phyloP scores from a whole-genome alignment of 768 basidiomycete species.

The Baorangia bicolor region DNA sequence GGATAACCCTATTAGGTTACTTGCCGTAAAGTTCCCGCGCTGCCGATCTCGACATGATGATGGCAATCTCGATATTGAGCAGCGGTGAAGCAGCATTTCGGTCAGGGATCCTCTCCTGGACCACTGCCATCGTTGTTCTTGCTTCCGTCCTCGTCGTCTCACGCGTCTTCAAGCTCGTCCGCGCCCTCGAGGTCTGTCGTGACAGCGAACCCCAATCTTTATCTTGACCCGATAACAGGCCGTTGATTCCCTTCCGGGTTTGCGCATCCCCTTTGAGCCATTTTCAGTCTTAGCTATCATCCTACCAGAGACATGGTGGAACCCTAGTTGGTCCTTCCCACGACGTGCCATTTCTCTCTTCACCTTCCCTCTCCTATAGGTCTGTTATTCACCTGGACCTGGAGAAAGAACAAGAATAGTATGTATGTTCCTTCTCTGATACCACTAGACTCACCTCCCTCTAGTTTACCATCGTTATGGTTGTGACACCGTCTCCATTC shows the following conservation, averaged over 20 bases:
- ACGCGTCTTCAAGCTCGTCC: slow-evolving; percentile 10
- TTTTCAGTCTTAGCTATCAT: slow-evolving; percentile 4
- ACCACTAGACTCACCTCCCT: neutral
- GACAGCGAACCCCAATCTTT: no score
- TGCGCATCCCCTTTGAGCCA: slow-evolving; percentile 23
- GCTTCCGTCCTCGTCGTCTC: slow-evolving; percentile 9
- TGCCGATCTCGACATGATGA: no score
- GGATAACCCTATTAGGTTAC: no score
- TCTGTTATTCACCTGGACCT: slow-evolving; percentile 20
- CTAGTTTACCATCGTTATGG: slow-evolving; percentile 21
- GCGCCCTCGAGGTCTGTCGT: slow-evolving; percentile 16
- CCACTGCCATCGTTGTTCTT: neutral
- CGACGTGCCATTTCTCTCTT: neutral
- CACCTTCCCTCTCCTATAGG: slow-evolving; percentile 4
- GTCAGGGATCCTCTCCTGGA: slow-evolving; percentile 1
- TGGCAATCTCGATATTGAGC: no score
- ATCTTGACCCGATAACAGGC: slow-evolving; percentile 6
- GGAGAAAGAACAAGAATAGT: slow-evolving; percentile 23
- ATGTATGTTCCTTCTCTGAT: neutral
- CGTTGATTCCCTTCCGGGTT: slow-evolving; percentile 16
- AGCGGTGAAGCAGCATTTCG: neutral
- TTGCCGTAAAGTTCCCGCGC: no score
- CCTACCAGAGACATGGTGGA: slow-evolving; percentile 22
- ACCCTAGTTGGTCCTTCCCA: slow-evolving; percentile 12
- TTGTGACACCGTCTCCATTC: slow-evolving; percentile 21